Base-by-base conservation (phyloP, 768 basidiomycete genomes). In the Mycena polygramma region DNA sequence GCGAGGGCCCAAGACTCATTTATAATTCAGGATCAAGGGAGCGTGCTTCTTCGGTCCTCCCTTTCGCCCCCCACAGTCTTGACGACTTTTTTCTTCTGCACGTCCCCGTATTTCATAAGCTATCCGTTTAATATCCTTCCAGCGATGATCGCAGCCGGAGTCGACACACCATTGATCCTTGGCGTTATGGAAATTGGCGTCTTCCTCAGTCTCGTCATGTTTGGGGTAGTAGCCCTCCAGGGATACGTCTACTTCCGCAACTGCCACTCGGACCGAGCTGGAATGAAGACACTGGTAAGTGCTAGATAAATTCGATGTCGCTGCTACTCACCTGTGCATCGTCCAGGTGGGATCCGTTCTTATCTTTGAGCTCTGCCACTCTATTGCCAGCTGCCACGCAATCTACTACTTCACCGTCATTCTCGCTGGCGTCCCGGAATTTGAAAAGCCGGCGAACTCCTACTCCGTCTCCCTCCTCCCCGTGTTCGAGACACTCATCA, bases 321-420 rank as follows among this genome's bases (percentile, higher is more conserved):
- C 11, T 30, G 0, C 7, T 22, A n/a, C 35, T 60, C 2, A 60
- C 14, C 11, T 7, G 20, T 13, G 46, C 3, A 30, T 2, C 36
- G 1, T 45, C 19, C 52, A 67, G 61, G 70, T 69, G 0, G 71
- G 61, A 26, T 24, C 53, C 30, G 63, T 72, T 7, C 57, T 72
- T 13, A 52, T 68, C 24, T 36, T 73, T 14, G 72, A 73, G n/a
- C 60, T 73, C 4, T 65, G 63, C 59, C 72, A 73, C 36, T 57
- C 72, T 13, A 41, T 73, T 48, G 53, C 54, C 2, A 48, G 67
- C 15, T 71, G 71, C 39, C 76, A 76, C 53, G 76, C 77, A 7
- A 71, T 82, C n/a, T 82, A 82, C 66, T 71, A 69, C 7, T 73
- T 77, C 43, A 82, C 81, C 2, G 77, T 83, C 37, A 73, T 72